Base-by-base conservation (phyloP, 1,139 yeast genomes). In the Geotrichum carabidarum region DNA sequence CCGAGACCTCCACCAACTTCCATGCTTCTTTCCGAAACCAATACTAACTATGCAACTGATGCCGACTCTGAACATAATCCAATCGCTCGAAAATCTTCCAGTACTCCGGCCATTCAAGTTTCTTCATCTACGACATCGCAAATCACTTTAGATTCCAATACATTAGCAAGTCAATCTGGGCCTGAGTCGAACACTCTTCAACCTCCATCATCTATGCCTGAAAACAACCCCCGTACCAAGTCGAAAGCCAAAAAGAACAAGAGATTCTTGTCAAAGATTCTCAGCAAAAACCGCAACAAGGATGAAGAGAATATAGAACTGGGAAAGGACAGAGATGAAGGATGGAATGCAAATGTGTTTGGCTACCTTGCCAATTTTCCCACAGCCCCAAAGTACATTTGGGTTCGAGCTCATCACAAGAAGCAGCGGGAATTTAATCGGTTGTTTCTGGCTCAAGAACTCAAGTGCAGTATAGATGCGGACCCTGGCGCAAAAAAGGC, bases 361-460 rank as follows among this genome's bases (percentile, higher is more conserved):
- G 71, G 70, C 9, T 66, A 61, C 53, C 63, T 63, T 6, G 68
- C 71, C 4, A 62, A 63, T 52, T 56, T 58, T 44, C 67, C 70
- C 1, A 65, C 66, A 1, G 65, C 66, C 8, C 73, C 73, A 9
- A 68, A 69, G 55, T 72, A 71, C 57, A 65, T 72, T 50, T 69
- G 70, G 42, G 72, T 71, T 8, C 65, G 72, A 18, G 66, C 74
- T 1, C 72, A 70, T 51, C 64, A 65, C 37, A 69, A 69, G 58
- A 58, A 61, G 48, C 56, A 60, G 31, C 65, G 70, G 9, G 72
- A 71, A 43, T 72, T 83, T 57, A 79, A 79, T 61, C 74, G 84
- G 56, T 67, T 89, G 48, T 88, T 90, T 62, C 71, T 89, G 45
- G 95, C 96, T 0, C 97, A 90, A 68, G 95, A 89, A 68, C 71